phyloP scores from a whole-genome alignment of 2,329 filamentous ascomycete species.

The Colletotrichum lupini region DNA sequence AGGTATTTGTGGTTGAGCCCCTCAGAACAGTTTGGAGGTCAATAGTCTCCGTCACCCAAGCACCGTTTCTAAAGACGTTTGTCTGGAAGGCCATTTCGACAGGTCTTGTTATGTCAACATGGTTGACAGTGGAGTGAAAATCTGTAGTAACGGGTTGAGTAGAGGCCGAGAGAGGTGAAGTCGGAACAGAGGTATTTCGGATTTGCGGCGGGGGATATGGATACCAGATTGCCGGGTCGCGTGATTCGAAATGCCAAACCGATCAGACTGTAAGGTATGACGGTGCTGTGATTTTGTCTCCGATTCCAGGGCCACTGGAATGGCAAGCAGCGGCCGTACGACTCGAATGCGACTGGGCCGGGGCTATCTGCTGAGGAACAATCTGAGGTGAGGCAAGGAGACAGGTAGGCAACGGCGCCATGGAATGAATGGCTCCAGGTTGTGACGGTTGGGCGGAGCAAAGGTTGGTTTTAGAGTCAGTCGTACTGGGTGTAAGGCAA shows the following conservation, averaged over 20 bases:
- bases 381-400: neutral
- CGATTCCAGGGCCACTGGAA: neutral
- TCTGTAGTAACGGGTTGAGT: neutral
- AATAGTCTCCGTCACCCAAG: conserved; percentile 67
- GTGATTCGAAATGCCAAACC: conserved; percentile 2
- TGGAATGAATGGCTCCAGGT: neutral
- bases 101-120: conserved; percentile 20
- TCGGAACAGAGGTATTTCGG: neutral
- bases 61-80: conserved; percentile 63
- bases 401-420: neutral
- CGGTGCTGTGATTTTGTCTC: neutral
- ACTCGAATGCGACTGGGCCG: neutral
- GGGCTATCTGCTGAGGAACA: neutral
- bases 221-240: neutral
- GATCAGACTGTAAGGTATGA: neutral
- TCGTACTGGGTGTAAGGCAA: conserved; percentile 1
- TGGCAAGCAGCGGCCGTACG: conserved; percentile 22
- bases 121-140: conserved; percentile 3
- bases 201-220: neutral
- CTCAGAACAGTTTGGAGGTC: conserved; percentile 55
- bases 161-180: neutral
- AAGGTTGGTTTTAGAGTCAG: conserved; percentile 29
- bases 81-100: conserved; percentile 56
- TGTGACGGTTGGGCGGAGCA: conserved; percentile 14
- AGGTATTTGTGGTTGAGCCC: conserved; percentile 44